Evolutionary conservation across 305 asterid species (phyloP), one percentile per base, ranked within the genome.

Genomic region (Fraxinus velutina): DNA sequence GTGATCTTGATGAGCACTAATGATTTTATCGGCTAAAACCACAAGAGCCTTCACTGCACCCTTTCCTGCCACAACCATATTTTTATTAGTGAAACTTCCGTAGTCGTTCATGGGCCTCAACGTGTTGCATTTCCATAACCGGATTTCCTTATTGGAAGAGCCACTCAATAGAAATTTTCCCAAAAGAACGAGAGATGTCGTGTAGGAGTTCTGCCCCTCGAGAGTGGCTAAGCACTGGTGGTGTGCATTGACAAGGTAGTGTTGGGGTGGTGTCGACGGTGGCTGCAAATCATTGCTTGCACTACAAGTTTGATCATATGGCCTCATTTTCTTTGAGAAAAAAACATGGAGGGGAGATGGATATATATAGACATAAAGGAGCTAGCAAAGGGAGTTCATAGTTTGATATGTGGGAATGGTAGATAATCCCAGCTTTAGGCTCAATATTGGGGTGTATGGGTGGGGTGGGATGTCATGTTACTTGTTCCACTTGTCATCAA

Each of bases 1-100:
- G 85, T 88, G 92, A 78, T 93, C 98, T 77, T 93, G 98, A 82
- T 93, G 98, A 39, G 98, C 98, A 44, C 91, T 93, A 66, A 93
- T 85, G 78, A 92, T 86, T 78, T 88, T 91, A 47, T 88, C 89
- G 0, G 88, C 75, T 66, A 88, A 86, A 30, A 84, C 88, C 19
- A 90, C 88, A 12, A 93, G 79, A 57, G 90, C 87, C 80, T 93
- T 92, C 10, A 93, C 92, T 6, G 96, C 93, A 10, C 97, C 96
- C 12, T 91, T 80, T 79, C 96, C 96, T 5, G 93, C 85, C 27
- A 81, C 72, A 8, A 85, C 85, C 77, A 70, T 71, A 80, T 77
- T 76, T 57, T 84, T 78, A 57, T 85, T 76, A 15, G 50, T 39
- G 55, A 34, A 36, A 62, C 55, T 55, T 79, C 85, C 83, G 30